Conservation (phyloP, 345 rosid genomes). For the Gossypium bickii region DNA sequence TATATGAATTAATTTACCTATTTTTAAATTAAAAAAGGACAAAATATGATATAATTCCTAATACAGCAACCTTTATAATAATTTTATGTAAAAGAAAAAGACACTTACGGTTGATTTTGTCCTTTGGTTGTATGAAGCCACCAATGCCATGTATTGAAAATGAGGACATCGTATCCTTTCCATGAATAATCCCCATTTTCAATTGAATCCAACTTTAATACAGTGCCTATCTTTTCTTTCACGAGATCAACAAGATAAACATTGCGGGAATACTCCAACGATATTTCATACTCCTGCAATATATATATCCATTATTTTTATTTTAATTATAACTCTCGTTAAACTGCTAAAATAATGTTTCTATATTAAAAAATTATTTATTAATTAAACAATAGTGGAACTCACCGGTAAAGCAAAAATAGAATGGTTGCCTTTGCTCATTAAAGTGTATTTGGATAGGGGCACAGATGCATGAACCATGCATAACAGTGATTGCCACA, state of each 20-base stretch:
- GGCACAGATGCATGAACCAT: constrained; percentile 62
- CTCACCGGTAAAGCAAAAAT: constrained; percentile 25
- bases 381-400: neutral
- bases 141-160: constrained; percentile 77
- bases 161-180: constrained; percentile 43
- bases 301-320: neutral
- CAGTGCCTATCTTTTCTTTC: constrained; percentile 31
- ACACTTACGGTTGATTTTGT: constrained; percentile 23
- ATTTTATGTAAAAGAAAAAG: neutral
- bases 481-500: constrained; percentile 69
- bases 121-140: constrained; percentile 42
- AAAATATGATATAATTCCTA: too few relatives aligned
- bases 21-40: fast-evolving
- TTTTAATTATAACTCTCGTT: neutral
- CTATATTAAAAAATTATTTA: neutral
- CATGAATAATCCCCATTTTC: constrained; percentile 33
- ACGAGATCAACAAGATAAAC: constrained; percentile 50
- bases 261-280: constrained; percentile 3
- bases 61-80: fast-evolving
- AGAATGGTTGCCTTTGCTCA: constrained; percentile 26
- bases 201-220: constrained; percentile 56
- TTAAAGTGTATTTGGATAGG: constrained; percentile 25
- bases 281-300: neutral
- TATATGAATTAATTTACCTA: neutral
- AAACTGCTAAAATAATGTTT: neutral